These are phyloP conservation scores for Paraphaeosphaeria sporulosa DNA, from an alignment of 2,329 filamentous ascomycete species.

Conservation along the genomic window DNA sequence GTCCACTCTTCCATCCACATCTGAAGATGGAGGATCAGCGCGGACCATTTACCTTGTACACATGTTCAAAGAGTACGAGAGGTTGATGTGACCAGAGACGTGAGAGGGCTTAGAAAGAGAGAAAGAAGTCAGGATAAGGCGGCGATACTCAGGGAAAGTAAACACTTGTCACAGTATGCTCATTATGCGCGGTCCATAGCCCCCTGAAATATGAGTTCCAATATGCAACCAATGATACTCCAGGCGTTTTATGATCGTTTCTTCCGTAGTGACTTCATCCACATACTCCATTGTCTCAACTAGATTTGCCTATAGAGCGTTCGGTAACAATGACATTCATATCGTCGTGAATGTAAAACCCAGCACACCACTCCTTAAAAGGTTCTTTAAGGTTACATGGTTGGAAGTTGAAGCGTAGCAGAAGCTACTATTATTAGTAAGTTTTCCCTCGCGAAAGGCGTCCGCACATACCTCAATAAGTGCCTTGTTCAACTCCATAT, in stretches of 20 bases:
- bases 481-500: conserved; percentile 44
- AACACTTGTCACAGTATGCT: neutral
- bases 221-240: no score
- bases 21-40: no score
- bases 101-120: neutral
- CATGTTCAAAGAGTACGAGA: no score
- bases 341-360: neutral
- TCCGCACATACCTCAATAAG: conserved; percentile 26
- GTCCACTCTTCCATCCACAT: neutral
- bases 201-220: neutral
- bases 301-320: neutral
- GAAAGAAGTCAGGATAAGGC: neutral
- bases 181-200: neutral
- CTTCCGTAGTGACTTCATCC: conserved; percentile 2
- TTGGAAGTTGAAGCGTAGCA: neutral
- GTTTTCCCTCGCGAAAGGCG: neutral
- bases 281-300: neutral
- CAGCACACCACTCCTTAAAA: neutral
- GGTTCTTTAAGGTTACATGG: neutral
- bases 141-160: neutral
- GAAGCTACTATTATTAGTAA: neutral
- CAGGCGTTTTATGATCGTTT: neutral
- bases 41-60: no score
- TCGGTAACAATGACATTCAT: neutral
- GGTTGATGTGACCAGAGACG: neutral